Base-by-base conservation (phyloP, 2,329 filamentous ascomycete genomes). In the Paracamarosporium sp. region DNA sequence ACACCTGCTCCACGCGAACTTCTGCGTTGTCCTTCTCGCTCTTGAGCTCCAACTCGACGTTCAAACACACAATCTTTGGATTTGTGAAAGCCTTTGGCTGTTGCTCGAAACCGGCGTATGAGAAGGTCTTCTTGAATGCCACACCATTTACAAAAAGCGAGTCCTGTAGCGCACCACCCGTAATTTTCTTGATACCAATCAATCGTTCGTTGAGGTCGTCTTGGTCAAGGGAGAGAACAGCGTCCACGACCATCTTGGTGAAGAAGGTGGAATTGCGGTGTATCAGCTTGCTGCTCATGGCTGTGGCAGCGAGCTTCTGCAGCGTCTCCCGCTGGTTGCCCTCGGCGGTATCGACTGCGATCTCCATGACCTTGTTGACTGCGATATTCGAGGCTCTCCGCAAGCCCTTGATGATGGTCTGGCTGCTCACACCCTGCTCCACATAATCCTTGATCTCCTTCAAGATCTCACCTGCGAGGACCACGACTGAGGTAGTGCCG, bases 61-160 rank as follows among this genome's bases (percentile, higher is more conserved):
- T 99, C 69, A 99, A 82, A 80, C 94, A 98, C 60, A 97, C 91
- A 68, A 99, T 96, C 84, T 96, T 96, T 60, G 95, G 95, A 80
- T 97, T 87, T 75, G 86, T 88, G 84, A 99, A 98, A 7, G 87
- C 89, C 81, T 99, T 99, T 66, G 95, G 95, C 82, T 99, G 95
- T 82, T 99, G 95, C 82, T 99, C 95, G 81, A 99, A 99, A 75
- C 95, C 95, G 69, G 95, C 95, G 76, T 99, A 99, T 50, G 94
- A 93, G 79, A 99, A 99, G 5, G 95, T 99, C 87, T 99, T 99
- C 85, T 98, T 98, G 85, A 99, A 99, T 33, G 95, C 94, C 61
- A 99, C 95, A 74, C 95, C 95, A 78, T 98, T 95, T 75, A 99
- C 90, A 79, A 98, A 98, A 38, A 97, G 86, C 2, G 94, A 97